phyloP scores from a whole-genome alignment of 805 yeast genomes.

The Metschnikowia baotianmanensis region DNA sequence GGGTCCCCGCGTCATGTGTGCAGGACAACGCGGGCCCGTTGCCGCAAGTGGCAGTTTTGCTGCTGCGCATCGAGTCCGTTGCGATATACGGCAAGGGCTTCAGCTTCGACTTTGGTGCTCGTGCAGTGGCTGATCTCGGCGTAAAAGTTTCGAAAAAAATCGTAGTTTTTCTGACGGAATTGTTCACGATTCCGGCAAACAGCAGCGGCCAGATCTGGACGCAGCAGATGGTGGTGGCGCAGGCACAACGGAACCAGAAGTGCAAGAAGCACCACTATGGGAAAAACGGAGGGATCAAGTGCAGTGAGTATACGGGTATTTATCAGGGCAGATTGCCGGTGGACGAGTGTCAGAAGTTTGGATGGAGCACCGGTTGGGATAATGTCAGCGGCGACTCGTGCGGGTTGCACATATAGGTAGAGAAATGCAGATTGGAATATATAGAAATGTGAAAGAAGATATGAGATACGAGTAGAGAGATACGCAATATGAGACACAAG shows the following conservation, averaged over 20 bases:
- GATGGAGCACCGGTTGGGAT: slow-evolving; percentile 3
- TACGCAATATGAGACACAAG: too few relatives aligned
- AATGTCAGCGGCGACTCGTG: neutral
- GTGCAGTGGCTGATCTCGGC: neutral
- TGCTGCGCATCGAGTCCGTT: neutral
- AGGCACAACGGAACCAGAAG: slow-evolving; percentile 1
- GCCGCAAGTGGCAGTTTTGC: neutral
- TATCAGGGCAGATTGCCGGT: neutral
- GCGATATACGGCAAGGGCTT: neutral
- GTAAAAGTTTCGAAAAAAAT: neutral
- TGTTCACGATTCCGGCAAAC: slow-evolving; percentile 1
- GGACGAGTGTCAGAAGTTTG: neutral
- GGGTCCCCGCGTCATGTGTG: slow-evolving; percentile 11
- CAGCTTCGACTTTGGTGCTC: neutral
- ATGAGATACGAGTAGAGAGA: too few relatives aligned
- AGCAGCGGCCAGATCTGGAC: slow-evolving; percentile 8
- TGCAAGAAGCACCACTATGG: slow-evolving; percentile 1
- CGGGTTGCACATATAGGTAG: neutral
- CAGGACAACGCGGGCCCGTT: neutral
- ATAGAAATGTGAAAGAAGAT: too few relatives aligned
- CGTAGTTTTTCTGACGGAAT: neutral
- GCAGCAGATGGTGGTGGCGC: slow-evolving; percentile 7
- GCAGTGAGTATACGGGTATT: slow-evolving; percentile 1
- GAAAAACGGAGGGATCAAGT: neutral
- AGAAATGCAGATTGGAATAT: too few relatives aligned